phyloP scores from a whole-genome alignment of 306 rosid genomes.

The Acacia confusa region DNA sequence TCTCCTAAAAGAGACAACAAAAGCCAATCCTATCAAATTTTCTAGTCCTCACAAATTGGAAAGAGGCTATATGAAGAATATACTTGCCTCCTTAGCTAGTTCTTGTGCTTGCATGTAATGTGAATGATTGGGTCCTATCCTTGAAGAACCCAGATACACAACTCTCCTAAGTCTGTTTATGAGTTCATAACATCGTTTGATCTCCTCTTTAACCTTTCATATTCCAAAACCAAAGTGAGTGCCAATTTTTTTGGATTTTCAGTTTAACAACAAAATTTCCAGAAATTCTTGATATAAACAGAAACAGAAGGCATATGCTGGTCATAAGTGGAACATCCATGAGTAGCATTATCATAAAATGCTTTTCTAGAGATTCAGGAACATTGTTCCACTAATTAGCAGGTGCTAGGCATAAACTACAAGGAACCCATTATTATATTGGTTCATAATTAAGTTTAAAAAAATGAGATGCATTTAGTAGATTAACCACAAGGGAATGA shows the following conservation, averaged over 20 bases:
- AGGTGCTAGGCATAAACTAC: slow-evolving; percentile 3
- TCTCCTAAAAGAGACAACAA: not conserved
- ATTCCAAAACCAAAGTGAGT: slow-evolving; percentile 3
- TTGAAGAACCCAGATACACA: slow-evolving; percentile 86
- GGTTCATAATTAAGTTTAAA: not conserved
- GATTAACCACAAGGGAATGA: too few relatives aligned
- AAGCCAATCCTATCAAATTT: not conserved
- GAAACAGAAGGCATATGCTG: slow-evolving; percentile 5
- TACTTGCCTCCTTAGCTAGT: slow-evolving; percentile 74
- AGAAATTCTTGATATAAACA: not conserved
- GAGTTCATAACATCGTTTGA: slow-evolving; percentile 76
- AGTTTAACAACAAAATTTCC: slow-evolving; percentile 13
- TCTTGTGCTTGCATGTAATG: slow-evolving; percentile 66
- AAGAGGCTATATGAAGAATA: slow-evolving; percentile 21
- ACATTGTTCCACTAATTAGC: not conserved
- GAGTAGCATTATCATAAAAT: not conserved
- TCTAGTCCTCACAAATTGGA: not conserved
- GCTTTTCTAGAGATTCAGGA: not conserved
- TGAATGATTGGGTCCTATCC: slow-evolving; percentile 74
- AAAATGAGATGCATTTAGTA: too few relatives aligned
- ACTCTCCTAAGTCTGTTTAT: slow-evolving; percentile 76
- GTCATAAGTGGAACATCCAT: not conserved
- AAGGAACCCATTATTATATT: slow-evolving; percentile 4
- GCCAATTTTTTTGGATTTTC: slow-evolving; percentile 15
- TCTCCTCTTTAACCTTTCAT: slow-evolving; percentile 77